These are phyloP conservation scores for Ceriops tagal DNA, from an alignment of 345 rosid species.

Conservation along the genomic window DNA sequence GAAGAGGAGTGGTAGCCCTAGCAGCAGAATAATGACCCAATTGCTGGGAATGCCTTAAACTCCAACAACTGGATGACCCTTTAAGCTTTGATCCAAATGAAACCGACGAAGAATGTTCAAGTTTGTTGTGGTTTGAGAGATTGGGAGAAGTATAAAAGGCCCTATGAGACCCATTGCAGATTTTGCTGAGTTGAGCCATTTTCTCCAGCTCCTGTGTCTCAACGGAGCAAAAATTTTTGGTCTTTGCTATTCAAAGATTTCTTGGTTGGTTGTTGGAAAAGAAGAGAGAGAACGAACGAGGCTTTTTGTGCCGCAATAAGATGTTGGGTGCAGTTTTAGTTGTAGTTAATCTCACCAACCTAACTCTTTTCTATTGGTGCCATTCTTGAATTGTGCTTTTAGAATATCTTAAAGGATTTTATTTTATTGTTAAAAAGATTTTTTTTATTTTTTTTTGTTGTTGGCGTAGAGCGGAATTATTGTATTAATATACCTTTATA, in stretches of 20 bases:
- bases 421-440: no score
- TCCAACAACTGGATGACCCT: constrained; percentile 28
- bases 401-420: no score
- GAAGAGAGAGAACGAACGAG: neutral
- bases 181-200: constrained; percentile 64
- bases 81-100: constrained; percentile 41
- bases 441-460: no score
- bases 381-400: no score
- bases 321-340: neutral
- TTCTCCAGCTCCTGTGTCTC: neutral
- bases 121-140: constrained; percentile 26
- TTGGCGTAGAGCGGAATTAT: no score
- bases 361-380: neutral
- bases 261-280: no score
- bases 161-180: constrained; percentile 39
- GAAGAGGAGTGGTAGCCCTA: constrained; percentile 23
- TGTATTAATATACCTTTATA: no score
- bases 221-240: neutral
- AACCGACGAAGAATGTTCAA: constrained; percentile 26
- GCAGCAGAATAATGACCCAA: neutral
- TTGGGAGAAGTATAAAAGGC: constrained; percentile 23
- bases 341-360: neutral
- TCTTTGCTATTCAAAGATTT: no score
- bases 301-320: neutral
- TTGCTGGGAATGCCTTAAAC: constrained; percentile 26